These are phyloP conservation scores for Leucoagaricus sp. DNA, from an alignment of 1,284 basidiomycete genomes.

Conservation along the genomic window DNA sequence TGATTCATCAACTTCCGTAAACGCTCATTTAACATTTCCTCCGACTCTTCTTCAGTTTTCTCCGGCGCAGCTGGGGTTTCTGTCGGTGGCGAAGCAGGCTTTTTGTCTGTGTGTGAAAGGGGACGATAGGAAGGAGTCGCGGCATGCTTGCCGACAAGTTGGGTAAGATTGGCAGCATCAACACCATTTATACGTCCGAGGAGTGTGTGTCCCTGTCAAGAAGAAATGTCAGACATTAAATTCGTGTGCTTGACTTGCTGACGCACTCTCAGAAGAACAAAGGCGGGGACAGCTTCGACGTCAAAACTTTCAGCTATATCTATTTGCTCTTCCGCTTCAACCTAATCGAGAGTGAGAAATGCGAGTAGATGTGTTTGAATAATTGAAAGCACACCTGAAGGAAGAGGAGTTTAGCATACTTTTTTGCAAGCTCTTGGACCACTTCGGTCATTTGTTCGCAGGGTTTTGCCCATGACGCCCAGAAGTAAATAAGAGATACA, in stretches of 20 bases:
- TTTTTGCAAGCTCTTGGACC: conserved; percentile 68
- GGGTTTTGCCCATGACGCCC: conserved; percentile 91
- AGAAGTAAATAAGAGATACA: conserved; percentile 89
- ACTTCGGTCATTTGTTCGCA: conserved; percentile 87
- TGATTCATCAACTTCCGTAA: conserved; percentile 71
- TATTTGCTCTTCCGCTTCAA: conserved; percentile 86
- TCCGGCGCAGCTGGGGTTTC: conserved; percentile 23
- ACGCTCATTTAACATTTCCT: conserved; percentile 67
- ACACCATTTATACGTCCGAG: conserved; percentile 83
- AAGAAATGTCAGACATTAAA: conserved; percentile 38
- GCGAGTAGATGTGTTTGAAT: neutral
- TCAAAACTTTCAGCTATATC: conserved; percentile 96
- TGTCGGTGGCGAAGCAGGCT: conserved; percentile 38
- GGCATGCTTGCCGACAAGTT: conserved; percentile 62
- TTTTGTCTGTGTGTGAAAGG: conserved; percentile 43
- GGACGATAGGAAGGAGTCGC: conserved; percentile 35
- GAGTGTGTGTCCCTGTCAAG: conserved; percentile 84
- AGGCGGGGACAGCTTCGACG: conserved; percentile 87
- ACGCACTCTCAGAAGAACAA: conserved; percentile 79
- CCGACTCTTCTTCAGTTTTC: conserved; percentile 45
- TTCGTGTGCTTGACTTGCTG: neutral
- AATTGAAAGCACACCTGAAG: conserved; percentile 59
- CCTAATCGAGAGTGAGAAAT: conserved; percentile 43
- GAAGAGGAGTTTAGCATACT: conserved; percentile 71
- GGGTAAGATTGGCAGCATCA: conserved; percentile 72